Evolutionary conservation across 257 asterid genomes (phyloP).

Genomic region (Phtheirospermum japonicum): DNA sequence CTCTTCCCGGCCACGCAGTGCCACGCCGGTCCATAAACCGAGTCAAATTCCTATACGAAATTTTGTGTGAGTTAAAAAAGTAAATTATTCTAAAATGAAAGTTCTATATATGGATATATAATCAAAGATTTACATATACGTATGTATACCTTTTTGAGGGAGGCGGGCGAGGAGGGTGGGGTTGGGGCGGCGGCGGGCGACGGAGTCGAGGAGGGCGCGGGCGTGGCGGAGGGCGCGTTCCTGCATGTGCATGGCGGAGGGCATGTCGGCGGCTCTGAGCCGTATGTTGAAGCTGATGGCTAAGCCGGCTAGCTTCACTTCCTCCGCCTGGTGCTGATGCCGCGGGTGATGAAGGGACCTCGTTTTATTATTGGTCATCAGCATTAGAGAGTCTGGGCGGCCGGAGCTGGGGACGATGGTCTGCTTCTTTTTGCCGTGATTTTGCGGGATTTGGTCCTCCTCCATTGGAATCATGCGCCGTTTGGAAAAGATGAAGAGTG

Average conservation of each 20-base stretch:
- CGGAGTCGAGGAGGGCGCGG: conserved; percentile 46
- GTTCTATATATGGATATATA: too few species aligned
- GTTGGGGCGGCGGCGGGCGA: conserved; percentile 46
- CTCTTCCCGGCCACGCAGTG: conserved; percentile 91
- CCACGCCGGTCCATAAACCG: conserved; percentile 89
- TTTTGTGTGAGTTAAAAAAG: too few species aligned
- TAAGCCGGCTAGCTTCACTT: conserved; percentile 55
- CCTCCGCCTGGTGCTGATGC: conserved; percentile 28
- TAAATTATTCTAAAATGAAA: too few species aligned
- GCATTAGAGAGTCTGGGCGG: too few species aligned
- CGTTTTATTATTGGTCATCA: too few species aligned
- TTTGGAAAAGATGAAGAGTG: conserved; percentile 2
- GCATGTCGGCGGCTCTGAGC: conserved; percentile 74
- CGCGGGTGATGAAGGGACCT: not conserved
- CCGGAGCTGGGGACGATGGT: not conserved
- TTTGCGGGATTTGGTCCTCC: conserved; percentile 14
- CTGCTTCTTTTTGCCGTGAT: conserved; percentile 26
- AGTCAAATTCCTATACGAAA: conserved; percentile 94
- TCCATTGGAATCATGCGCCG: conserved; percentile 24
- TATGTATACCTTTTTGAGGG: conserved; percentile 63
- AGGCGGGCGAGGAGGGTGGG: conserved; percentile 73
- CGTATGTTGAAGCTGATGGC: conserved; percentile 57
- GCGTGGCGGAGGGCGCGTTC: conserved; percentile 70
- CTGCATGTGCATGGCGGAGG: conserved; percentile 78
- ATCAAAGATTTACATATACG: too few species aligned